These are phyloP conservation scores for Periconia sp. DNA, from an alignment of 2,329 filamentous ascomycete genomes.

Conservation along the genomic window DNA sequence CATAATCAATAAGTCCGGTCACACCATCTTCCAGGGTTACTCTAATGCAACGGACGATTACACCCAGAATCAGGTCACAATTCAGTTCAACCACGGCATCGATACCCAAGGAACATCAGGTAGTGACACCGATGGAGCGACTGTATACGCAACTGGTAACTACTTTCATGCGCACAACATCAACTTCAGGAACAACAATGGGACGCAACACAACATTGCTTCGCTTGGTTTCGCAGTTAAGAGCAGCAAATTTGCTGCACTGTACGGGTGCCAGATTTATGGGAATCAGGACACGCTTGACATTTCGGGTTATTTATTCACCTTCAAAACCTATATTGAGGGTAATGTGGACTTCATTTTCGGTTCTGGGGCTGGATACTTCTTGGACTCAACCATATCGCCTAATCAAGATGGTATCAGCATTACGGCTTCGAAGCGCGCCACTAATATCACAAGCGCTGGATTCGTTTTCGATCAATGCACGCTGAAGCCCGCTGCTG, in stretches of 20 bases:
- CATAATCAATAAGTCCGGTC: slow-evolving; percentile 52
- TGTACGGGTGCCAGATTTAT: slow-evolving; percentile 46
- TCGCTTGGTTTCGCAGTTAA: slow-evolving; percentile 50
- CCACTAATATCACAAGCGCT: slow-evolving; percentile 44
- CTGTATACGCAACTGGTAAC: slow-evolving; percentile 49
- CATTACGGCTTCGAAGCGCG: slow-evolving; percentile 49
- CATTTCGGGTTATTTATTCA: slow-evolving; percentile 48
- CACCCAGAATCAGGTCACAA: slow-evolving; percentile 45
- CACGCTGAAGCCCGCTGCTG: slow-evolving; percentile 35
- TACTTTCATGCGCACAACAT: slow-evolving; percentile 50
- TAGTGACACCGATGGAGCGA: slow-evolving; percentile 47
- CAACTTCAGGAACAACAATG: slow-evolving; percentile 49
- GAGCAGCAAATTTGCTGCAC: slow-evolving; percentile 49
- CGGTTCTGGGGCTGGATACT: slow-evolving; percentile 53
- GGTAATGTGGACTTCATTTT: slow-evolving; percentile 54
- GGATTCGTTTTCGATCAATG: slow-evolving; percentile 49
- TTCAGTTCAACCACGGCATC: slow-evolving; percentile 43
- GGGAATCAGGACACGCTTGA: slow-evolving; percentile 49
- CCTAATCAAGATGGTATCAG: slow-evolving; percentile 44
- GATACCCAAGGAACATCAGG: slow-evolving; percentile 45
- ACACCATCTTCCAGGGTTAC: slow-evolving; percentile 50
- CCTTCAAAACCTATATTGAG: slow-evolving; percentile 49
- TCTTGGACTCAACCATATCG: slow-evolving; percentile 47
- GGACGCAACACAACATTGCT: slow-evolving; percentile 45
- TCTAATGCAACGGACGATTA: slow-evolving; percentile 45